Evolutionary conservation across 495 filamentous ascomycete species (phyloP).

Genomic region (Chaetomium fimeti): DNA sequence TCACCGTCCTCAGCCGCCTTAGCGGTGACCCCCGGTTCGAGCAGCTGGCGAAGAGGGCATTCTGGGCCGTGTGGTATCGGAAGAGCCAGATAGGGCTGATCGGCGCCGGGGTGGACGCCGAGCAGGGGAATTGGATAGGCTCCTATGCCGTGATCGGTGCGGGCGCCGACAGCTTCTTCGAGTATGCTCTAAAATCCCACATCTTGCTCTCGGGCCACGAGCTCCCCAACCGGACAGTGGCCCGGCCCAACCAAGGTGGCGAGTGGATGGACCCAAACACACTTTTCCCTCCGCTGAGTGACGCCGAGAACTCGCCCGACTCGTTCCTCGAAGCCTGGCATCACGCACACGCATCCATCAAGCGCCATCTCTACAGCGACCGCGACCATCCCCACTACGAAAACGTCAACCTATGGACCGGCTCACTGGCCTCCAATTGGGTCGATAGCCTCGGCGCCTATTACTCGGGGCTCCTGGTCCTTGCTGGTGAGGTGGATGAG

Average conservation of each 20-base stretch:
- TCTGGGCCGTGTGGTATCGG: conserved; percentile 90
- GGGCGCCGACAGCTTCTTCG: conserved; percentile 95
- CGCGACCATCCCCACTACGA: conserved; percentile 81
- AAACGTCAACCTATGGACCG: conserved; percentile 84
- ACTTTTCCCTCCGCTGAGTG: conserved; percentile 57
- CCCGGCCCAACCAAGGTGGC: conserved; percentile 25
- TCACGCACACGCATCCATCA: conserved; percentile 78
- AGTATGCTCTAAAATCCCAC: conserved; percentile 93
- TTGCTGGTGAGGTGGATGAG: conserved; percentile 86
- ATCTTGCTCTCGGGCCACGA: conserved; percentile 76
- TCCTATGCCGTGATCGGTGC: conserved; percentile 89
- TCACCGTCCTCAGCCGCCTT: conserved; percentile 83
- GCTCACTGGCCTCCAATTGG: conserved; percentile 77
- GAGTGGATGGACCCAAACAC: conserved; percentile 55
- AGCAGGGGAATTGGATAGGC: conserved; percentile 85
- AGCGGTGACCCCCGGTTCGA: conserved; percentile 86
- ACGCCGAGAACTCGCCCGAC: conserved; percentile 67
- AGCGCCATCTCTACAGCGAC: conserved; percentile 77
- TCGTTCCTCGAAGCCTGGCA: conserved; percentile 83
- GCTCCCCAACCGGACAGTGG: conserved; percentile 50
- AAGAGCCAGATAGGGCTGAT: conserved; percentile 84
- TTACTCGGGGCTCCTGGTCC: conserved; percentile 85
- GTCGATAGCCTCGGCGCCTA: conserved; percentile 93
- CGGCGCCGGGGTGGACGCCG: conserved; percentile 87
- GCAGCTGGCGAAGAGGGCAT: conserved; percentile 82